These are phyloP conservation scores for Salix viminalis DNA, from an alignment of 345 rosid species.

Conservation along the genomic window DNA sequence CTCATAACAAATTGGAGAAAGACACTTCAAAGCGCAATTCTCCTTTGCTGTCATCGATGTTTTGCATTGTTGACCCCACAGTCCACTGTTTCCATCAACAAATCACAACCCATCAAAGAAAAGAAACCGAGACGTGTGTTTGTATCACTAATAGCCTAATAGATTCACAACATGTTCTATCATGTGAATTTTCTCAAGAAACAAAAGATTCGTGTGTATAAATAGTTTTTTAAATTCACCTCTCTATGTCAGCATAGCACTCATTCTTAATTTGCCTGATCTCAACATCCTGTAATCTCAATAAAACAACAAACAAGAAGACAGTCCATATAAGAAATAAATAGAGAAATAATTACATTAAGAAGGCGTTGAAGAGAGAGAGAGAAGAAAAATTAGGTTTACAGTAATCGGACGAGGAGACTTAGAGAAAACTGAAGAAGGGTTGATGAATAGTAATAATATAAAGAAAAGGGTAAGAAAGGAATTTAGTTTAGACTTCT, in stretches of 20 bases:
- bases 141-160: too few species aligned
- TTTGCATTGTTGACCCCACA: constrained; percentile 78
- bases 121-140: not conserved
- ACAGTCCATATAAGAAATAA: too few species aligned
- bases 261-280: constrained; percentile 56
- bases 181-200: not conserved
- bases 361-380: not conserved
- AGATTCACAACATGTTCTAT: too few species aligned
- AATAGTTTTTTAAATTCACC: constrained; percentile 25
- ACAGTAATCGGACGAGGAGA: constrained; percentile 26
- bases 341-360: not conserved
- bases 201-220: not conserved
- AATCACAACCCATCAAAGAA: not conserved
- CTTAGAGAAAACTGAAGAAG: constrained; percentile 17
- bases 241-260: constrained; percentile 71
- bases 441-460: not conserved
- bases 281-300: constrained; percentile 46
- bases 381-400: not conserved
- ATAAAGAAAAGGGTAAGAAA: not conserved
- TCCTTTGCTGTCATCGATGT: constrained; percentile 58
- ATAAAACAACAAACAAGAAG: not conserved
- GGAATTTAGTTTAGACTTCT: not conserved
- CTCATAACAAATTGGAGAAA: constrained; percentile 65
- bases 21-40: constrained; percentile 76
- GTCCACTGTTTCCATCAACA: constrained; percentile 46